These are phyloP conservation scores for Extremus antarcticus DNA, from an alignment of 495 filamentous ascomycete genomes.

Conservation along the genomic window DNA sequence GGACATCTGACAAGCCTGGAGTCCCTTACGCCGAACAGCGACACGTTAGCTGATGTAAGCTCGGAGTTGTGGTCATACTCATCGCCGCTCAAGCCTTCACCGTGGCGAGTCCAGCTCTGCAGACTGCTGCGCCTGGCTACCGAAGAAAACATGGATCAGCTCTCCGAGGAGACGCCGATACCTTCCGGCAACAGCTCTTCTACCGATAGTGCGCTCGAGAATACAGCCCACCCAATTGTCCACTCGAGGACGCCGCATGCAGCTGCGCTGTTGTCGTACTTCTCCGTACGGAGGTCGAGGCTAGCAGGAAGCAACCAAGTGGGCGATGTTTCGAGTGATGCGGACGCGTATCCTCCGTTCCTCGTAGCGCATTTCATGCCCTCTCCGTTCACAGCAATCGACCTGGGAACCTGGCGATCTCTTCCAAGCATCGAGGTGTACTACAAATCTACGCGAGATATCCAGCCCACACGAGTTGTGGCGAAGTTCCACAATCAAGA, in stretches of 20 bases:
- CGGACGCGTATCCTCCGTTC: neutral
- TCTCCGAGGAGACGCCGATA: neutral
- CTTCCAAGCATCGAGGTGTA: slow-evolving; percentile 5
- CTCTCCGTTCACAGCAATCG: neutral
- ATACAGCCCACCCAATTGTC: neutral
- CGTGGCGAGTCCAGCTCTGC: neutral
- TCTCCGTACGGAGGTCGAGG: neutral
- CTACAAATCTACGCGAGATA: neutral
- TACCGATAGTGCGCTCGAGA: neutral
- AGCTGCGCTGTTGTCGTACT: neutral
- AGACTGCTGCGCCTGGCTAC: neutral
- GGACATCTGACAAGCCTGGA: neutral
- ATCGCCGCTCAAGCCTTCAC: neutral
- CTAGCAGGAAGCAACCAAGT: too few species aligned
- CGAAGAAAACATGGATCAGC: neutral
- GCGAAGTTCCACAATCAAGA: neutral
- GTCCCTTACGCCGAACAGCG: neutral
- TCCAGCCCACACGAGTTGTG: neutral
- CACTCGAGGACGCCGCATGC: neutral
- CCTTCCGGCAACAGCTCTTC: neutral
- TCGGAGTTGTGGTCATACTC: too few species aligned
- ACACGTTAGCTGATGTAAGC: too few species aligned
- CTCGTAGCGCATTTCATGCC: slow-evolving; percentile 8
- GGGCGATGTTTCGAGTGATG: too few species aligned
- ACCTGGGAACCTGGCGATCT: neutral